Conservation (phyloP, 2,329 filamentous ascomycete species). For the Hymenoscyphus albidus region DNA sequence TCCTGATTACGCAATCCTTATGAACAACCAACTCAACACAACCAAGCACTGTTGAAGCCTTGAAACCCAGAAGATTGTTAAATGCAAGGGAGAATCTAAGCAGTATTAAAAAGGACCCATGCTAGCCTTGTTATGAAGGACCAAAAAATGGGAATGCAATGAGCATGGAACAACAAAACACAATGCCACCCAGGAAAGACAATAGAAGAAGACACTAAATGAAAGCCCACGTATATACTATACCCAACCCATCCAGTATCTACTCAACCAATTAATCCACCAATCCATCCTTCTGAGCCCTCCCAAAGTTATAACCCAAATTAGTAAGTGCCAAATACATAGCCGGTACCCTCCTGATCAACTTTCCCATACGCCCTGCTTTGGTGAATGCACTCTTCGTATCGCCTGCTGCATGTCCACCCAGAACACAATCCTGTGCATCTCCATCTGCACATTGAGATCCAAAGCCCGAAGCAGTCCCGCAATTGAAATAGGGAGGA, state of each 20-base stretch:
- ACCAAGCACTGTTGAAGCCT: background rate
- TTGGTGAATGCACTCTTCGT: background rate
- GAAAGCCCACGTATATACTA: background rate
- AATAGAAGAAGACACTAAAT: background rate
- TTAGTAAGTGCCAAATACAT: conserved; percentile 29
- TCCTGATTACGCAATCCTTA: background rate
- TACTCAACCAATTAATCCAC: background rate
- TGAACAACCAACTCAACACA: background rate
- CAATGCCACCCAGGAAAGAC: background rate
- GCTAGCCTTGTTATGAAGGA: background rate
- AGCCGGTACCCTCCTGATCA: conserved; percentile 27
- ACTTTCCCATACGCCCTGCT: conserved; percentile 4
- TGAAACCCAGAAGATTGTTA: background rate
- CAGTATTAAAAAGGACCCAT: background rate
- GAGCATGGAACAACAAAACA: no score
- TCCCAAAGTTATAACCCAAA: conserved; percentile 29
- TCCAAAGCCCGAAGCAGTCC: background rate
- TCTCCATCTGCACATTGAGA: background rate
- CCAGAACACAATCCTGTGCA: background rate
- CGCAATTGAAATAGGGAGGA: background rate
- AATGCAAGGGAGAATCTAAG: background rate
- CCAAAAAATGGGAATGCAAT: background rate
- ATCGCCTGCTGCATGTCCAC: background rate
- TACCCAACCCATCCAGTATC: background rate
- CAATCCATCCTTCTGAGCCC: background rate